Evolutionary conservation across 306 rosid genomes (phyloP).

Genomic region (Datisca glomerata): DNA sequence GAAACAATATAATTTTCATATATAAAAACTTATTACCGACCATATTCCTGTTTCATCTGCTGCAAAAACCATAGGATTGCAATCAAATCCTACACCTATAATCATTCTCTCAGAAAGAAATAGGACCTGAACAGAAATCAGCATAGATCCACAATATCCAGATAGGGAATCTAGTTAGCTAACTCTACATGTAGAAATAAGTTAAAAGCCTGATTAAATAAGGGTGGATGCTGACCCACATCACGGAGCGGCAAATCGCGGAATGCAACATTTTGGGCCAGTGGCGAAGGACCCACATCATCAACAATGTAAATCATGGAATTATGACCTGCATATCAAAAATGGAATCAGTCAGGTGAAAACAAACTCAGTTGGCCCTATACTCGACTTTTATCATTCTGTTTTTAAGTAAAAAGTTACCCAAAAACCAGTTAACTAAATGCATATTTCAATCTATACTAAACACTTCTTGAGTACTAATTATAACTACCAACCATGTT

Average conservation of each 20-base stretch:
- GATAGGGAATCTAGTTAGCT: slow-evolving; percentile 23
- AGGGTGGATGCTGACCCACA: slow-evolving; percentile 99
- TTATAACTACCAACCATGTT: too few relatives aligned
- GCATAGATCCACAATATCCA: slow-evolving; percentile 23
- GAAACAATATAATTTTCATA: background rate
- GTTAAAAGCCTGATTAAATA: slow-evolving; percentile 18
- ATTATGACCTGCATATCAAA: slow-evolving; percentile 67
- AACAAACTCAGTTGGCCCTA: too few relatives aligned
- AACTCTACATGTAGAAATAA: slow-evolving; percentile 13
- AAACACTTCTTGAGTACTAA: too few relatives aligned
- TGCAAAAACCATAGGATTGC: slow-evolving; percentile 81
- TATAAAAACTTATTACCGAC: slow-evolving; percentile 27
- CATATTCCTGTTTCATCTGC: slow-evolving; percentile 83
- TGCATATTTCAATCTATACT: background rate
- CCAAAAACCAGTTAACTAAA: too few relatives aligned
- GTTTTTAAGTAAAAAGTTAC: too few relatives aligned
- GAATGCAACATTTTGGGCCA: slow-evolving; percentile 77
- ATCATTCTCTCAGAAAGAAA: slow-evolving; percentile 82
- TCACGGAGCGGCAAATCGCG: slow-evolving; percentile 98
- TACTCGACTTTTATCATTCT: too few relatives aligned
- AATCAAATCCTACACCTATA: slow-evolving; percentile 87
- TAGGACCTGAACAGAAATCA: slow-evolving; percentile 51
- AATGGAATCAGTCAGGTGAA: slow-evolving; percentile 5
- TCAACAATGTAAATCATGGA: slow-evolving; percentile 90
- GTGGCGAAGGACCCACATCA: slow-evolving; percentile 90